Percentiles rank a stretch among this genome's conserved stretches.
Evolutionary conservation across 2,329 filamentous ascomycete genomes (phyloP).

Genomic region (Penicillium sp.): DNA sequence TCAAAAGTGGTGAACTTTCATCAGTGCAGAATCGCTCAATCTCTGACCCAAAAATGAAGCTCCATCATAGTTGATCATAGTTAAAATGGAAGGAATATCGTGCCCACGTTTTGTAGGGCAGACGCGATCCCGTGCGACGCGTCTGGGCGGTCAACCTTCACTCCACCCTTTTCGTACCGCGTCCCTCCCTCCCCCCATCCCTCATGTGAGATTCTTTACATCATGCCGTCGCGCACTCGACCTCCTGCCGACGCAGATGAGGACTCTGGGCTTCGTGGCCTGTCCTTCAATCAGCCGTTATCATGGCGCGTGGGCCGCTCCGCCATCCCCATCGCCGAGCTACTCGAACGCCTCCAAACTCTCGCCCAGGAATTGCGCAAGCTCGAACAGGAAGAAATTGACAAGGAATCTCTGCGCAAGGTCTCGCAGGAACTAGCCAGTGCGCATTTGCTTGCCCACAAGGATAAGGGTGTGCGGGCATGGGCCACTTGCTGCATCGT

Average conservation of each 20-base stretch:
- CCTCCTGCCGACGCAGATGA: slow-evolving; percentile 35
- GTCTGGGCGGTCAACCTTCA: slow-evolving; percentile 26
- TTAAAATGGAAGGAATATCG: background rate
- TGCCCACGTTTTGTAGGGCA: slow-evolving; percentile 3
- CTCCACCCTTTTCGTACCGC: slow-evolving; percentile 18
- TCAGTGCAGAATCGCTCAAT: background rate
- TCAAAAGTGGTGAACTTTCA: too few species aligned
- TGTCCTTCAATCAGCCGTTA: slow-evolving; percentile 81
- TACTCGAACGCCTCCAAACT: slow-evolving; percentile 75
- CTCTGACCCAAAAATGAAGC: background rate
- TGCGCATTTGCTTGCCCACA: slow-evolving; percentile 80
- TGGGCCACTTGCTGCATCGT: slow-evolving; percentile 86
- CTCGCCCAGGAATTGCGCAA: slow-evolving; percentile 79
- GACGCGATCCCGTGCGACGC: slow-evolving; percentile 23
- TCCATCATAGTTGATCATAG: background rate
- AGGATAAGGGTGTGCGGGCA: slow-evolving; percentile 89
- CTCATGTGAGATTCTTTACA: slow-evolving; percentile 25
- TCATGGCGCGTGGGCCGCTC: slow-evolving; percentile 85
- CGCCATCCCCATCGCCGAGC: slow-evolving; percentile 76
- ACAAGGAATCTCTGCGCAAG: slow-evolving; percentile 76
- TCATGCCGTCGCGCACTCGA: slow-evolving; percentile 46
- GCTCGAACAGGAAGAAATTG: slow-evolving; percentile 81
- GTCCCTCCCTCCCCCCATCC: slow-evolving; percentile 16
- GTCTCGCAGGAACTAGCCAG: slow-evolving; percentile 83
- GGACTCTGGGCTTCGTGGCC: slow-evolving; percentile 40